A percentile compares a stretch with the other conserved stretches of the same genome.
Conservation (phyloP, 257 asterid species). For the Penstemon newberryi region DNA sequence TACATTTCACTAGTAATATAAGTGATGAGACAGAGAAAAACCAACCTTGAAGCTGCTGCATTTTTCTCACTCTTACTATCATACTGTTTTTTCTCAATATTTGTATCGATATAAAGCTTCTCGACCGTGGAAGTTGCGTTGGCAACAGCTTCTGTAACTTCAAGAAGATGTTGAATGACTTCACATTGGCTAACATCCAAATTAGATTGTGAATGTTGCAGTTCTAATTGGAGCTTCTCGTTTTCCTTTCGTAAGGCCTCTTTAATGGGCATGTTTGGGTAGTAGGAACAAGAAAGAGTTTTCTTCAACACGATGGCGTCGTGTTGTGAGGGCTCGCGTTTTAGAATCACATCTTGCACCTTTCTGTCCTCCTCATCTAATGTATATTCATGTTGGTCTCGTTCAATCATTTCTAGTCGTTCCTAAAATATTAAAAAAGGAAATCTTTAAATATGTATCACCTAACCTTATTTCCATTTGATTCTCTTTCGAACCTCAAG, state of each 20-base stretch:
- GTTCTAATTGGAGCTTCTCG: constrained; percentile 80
- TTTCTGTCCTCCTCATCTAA: constrained; percentile 76
- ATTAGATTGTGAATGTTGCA: constrained; percentile 79
- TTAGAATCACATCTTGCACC: constrained; percentile 75
- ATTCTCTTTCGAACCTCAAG: neutral
- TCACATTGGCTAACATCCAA: constrained; percentile 79
- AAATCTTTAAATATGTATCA: neutral
- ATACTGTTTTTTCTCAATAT: constrained; percentile 32
- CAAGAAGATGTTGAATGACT: constrained; percentile 88
- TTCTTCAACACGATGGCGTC: constrained; percentile 69
- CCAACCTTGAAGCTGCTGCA: constrained; percentile 65
- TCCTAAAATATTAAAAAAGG: constrained; percentile 48
- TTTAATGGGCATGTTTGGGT: constrained; percentile 65
- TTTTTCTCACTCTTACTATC: constrained; percentile 46
- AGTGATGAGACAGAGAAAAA: constrained; percentile 20
- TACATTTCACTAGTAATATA: neutral
- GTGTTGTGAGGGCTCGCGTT: constrained; percentile 65
- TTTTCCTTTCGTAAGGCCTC: constrained; percentile 76
- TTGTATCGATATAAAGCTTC: constrained; percentile 36
- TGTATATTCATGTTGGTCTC: constrained; percentile 76
- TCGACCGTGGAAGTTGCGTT: constrained; percentile 59
- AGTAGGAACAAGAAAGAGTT: constrained; percentile 72
- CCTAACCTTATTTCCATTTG: neutral
- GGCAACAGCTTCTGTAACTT: constrained; percentile 81
- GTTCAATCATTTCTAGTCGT: constrained; percentile 69